Evolutionary conservation across 2,329 filamentous ascomycete genomes (phyloP), one percentile per base, ranked within the genome.

Genomic region (Venturia pyrina): DNA sequence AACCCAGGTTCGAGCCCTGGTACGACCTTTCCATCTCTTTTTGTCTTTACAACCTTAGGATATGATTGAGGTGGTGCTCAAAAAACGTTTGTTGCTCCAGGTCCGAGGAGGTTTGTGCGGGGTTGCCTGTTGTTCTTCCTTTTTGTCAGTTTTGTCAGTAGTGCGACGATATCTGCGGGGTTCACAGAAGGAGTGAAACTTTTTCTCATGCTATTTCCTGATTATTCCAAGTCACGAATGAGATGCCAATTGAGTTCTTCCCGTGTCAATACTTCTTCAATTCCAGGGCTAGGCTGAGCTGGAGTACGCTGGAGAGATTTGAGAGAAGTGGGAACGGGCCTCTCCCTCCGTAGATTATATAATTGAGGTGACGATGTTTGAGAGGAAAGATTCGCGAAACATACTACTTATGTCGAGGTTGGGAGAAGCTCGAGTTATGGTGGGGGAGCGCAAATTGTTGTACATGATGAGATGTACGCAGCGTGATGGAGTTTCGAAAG

Each of bases 1-100:
- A 21, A 59, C 53, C 53, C 53, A 34, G 53, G 53, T 59, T 59
- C 53, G 53, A 59, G 3, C 53, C 53, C 53, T 34, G 53, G 53
- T 37, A 59, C 53, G 53, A 59, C 53, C 53, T 56, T 56, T 32
- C 11, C 32, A 15, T 46, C n/a, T n/a, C n/a, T n/a, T n/a, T n/a
- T n/a, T n/a, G n/a, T n/a, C n/a, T n/a, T n/a, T n/a, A n/a, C n/a
- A n/a, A n/a, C n/a, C n/a, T n/a, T n/a, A n/a, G n/a, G n/a, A n/a
- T n/a, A n/a, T n/a, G n/a, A n/a, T n/a, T n/a, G n/a, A 28, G 28
- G 28, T 28, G 2, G 28, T 28, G 28, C 28, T 4, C 28, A 28
- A 28, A 2, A 28, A 2, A 28, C 4, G 28, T 28, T 28, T 4
- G 2, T 4, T 28, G 28, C 28, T 4, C 28, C 2, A 28, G 4